Evolutionary conservation across 345 rosid genomes (phyloP).

Genomic region (Mangifera indica): DNA sequence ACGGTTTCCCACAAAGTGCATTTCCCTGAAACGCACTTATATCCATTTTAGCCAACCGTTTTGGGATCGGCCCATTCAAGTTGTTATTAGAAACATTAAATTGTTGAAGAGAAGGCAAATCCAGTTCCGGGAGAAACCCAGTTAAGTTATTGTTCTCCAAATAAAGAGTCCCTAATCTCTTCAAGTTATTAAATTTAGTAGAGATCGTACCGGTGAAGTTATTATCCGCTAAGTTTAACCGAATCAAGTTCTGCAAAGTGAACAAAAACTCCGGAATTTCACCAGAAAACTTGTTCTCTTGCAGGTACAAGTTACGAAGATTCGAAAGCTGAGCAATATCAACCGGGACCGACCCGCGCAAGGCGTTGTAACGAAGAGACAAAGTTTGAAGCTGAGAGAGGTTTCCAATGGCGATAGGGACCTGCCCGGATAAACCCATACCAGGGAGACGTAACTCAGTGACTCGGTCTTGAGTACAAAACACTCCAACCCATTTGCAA

Average conservation of each 20-base stretch:
- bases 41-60: conserved; percentile 36
- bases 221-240: conserved; percentile 70
- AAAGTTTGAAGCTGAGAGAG: conserved; percentile 64
- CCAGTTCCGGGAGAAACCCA: conserved; percentile 69
- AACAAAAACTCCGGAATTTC: no score
- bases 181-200: conserved; percentile 44
- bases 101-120: conserved; percentile 48
- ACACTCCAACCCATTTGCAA: conserved; percentile 79
- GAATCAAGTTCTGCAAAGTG: conserved; percentile 49
- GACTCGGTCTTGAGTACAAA: conserved; percentile 51
- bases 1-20: conserved; percentile 76
- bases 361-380: conserved; percentile 78
- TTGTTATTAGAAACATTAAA: conserved; percentile 70
- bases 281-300: conserved; percentile 68
- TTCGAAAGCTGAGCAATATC: conserved; percentile 58
- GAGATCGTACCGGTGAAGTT: conserved; percentile 69
- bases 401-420: conserved; percentile 72
- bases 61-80: conserved; percentile 73
- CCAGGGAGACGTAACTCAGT: conserved; percentile 69
- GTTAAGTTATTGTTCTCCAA: conserved; percentile 59
- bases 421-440: conserved; percentile 60
- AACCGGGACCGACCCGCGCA: conserved; percentile 57
- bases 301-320: conserved; percentile 70
- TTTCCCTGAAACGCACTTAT: conserved; percentile 60
- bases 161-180: conserved; percentile 53